Conservation (phyloP, 352 stramenopile species). For the Globisporangium megalacanthum region DNA sequence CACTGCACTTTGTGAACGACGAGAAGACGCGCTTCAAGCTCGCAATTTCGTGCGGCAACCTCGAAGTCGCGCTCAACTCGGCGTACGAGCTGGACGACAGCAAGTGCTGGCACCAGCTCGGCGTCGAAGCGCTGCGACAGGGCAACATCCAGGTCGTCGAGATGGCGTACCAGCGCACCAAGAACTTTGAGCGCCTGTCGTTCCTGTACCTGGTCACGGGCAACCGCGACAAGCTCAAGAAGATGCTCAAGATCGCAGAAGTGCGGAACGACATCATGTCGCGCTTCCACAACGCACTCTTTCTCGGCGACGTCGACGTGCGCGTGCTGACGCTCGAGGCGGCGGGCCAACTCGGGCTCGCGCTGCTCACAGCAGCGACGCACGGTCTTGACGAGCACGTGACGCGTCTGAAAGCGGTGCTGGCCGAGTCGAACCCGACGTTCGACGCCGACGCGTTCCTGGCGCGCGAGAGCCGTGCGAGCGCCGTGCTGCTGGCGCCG, state of each 20-base stretch:
- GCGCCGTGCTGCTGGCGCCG: conserved; percentile 88
- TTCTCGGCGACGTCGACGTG: conserved; percentile 95
- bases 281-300: conserved; percentile 98
- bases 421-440: conserved; percentile 88
- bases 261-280: conserved; percentile 98
- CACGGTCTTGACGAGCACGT: conserved; percentile 95
- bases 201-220: conserved; percentile 99
- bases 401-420: conserved; percentile 87
- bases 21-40: conserved; percentile 98
- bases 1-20: conserved; percentile 99
- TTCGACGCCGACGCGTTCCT: conserved; percentile 70
- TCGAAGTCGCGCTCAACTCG: conserved; percentile 97
- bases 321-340: conserved; percentile 95
- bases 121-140: conserved; percentile 95
- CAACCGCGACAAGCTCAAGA: conserved; percentile 98
- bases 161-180: conserved; percentile 99
- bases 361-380: conserved; percentile 94
- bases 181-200: conserved; percentile 99
- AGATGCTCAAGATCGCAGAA: conserved; percentile 99
- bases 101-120: conserved; percentile 96
- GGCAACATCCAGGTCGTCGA: conserved; percentile 99
- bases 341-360: conserved; percentile 94
- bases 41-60: conserved; percentile 97
- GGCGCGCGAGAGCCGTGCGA: conserved; percentile 49
- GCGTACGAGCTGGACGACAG: conserved; percentile 95